A percentile compares a stretch with the other conserved stretches of the same genome.
Evolutionary conservation across 495 filamentous ascomycete genomes (phyloP).

Genomic region (Penicillium cataractarum): DNA sequence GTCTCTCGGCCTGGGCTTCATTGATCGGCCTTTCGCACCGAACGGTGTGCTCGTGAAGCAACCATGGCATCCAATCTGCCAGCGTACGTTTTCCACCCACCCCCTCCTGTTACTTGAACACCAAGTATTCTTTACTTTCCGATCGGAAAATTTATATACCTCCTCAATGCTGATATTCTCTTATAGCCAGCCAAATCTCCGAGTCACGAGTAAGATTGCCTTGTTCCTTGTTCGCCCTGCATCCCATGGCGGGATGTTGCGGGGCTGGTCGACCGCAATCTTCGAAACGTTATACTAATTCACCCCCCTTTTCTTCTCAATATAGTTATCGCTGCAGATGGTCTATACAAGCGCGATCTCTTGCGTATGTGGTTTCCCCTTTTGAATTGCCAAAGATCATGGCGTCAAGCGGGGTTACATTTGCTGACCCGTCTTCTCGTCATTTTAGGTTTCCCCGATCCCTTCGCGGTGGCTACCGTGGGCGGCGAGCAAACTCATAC

Average conservation of each 20-base stretch:
- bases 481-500: constrained; percentile 96
- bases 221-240: constrained; percentile 17
- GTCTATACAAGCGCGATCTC: constrained; percentile 98
- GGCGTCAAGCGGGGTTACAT: constrained; percentile 16
- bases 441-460: constrained; percentile 87
- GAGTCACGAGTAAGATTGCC: constrained; percentile 63
- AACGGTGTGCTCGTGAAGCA: constrained; percentile 36
- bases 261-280: constrained; percentile 19
- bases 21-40: constrained; percentile 46
- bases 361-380: constrained; percentile 65
- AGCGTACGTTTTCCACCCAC: constrained; percentile 46
- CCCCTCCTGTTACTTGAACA: constrained; percentile 3
- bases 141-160: constrained; percentile 14
- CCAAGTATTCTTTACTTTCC: constrained; percentile 9
- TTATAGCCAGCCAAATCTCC: constrained; percentile 60
- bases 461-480: constrained; percentile 95
- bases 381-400: background rate
- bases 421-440: constrained; percentile 24
- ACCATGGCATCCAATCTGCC: constrained; percentile 64
- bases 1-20: constrained; percentile 42
- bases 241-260: constrained; percentile 22
- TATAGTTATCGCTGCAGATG: constrained; percentile 95
- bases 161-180: constrained; percentile 27
- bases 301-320: constrained; percentile 10
- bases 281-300: constrained; percentile 24